Conservation (phyloP, 2,329 filamentous ascomycete genomes). For the Fusarium proliferatum region DNA sequence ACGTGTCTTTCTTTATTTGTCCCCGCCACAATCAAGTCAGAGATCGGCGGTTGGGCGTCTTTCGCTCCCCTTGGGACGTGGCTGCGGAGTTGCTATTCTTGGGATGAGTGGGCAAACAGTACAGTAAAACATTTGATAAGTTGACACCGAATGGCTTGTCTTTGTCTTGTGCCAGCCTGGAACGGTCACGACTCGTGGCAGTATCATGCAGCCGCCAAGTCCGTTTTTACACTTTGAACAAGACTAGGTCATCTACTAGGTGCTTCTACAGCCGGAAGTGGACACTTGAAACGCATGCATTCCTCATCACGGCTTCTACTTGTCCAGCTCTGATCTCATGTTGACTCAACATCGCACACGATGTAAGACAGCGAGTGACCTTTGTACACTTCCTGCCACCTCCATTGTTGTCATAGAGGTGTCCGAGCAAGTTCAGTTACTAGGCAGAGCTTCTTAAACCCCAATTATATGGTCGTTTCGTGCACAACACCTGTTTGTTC, state of each 20-base stretch:
- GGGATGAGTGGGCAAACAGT: slow-evolving; percentile 10
- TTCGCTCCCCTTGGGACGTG: slow-evolving; percentile 12
- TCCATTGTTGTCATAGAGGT: not conserved
- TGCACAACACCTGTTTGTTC: not conserved
- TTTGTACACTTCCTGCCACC: not conserved
- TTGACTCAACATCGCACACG: slow-evolving; percentile 3
- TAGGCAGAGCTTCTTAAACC: not conserved
- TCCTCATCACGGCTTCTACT: slow-evolving; percentile 13
- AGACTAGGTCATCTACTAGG: slow-evolving; percentile 7
- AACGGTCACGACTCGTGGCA: slow-evolving; percentile 7
- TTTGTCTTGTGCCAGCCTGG: slow-evolving; percentile 14
- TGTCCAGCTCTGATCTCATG: slow-evolving; percentile 17
- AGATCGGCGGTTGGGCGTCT: slow-evolving; percentile 26
- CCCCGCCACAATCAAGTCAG: slow-evolving; percentile 23
- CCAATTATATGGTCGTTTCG: slow-evolving; percentile 5
- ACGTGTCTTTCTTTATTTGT: slow-evolving; percentile 28
- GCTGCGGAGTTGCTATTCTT: slow-evolving; percentile 33
- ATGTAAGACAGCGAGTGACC: not conserved
- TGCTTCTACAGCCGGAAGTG: slow-evolving; percentile 12
- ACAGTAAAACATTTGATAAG: not conserved
- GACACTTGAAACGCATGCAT: slow-evolving; percentile 29
- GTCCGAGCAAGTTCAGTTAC: not conserved
- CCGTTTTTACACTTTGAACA: not conserved
- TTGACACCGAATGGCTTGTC: not conserved
- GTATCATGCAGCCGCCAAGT: not conserved